phyloP scores from a whole-genome alignment of 192 early-diverging fungal species.

The Coemansia erecta region DNA sequence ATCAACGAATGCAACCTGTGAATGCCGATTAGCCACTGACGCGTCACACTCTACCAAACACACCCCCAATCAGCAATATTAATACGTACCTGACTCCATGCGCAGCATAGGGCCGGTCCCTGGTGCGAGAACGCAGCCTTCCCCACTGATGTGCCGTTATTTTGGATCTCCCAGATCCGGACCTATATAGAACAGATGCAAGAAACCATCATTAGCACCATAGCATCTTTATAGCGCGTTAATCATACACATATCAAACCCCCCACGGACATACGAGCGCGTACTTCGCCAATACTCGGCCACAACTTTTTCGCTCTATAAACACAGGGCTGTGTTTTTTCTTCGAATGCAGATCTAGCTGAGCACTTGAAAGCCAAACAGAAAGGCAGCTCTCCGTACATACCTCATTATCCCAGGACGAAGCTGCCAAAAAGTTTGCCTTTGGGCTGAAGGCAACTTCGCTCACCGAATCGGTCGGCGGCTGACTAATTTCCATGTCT shows the following conservation, averaged over 20 bases:
- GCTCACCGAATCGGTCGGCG: conserved; percentile 78
- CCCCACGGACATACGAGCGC: not conserved
- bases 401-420: conserved; percentile 85
- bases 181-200: conserved; percentile 57
- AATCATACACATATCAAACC: not conserved
- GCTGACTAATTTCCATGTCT: conserved; percentile 54
- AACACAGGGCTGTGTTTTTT: too few species aligned
- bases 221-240: not conserved
- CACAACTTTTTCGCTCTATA: too few species aligned
- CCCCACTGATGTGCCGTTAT: conserved; percentile 68
- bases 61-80: not conserved
- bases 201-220: not conserved
- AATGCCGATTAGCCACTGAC: too few species aligned
- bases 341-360: not conserved
- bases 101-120: conserved; percentile 75
- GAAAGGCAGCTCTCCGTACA: conserved; percentile 44
- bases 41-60: too few species aligned
- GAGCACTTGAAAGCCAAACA: conserved; percentile 4
- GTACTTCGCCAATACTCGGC: too few species aligned
- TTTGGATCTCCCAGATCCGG: conserved; percentile 86
- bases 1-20: not conserved
- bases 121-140: conserved; percentile 82
- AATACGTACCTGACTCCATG: conserved; percentile 66
- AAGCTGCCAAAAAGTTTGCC: conserved; percentile 81
- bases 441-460: conserved; percentile 76